Base-by-base conservation (phyloP, 129 eudicot genomes). In the sunflower (Helianthus annuus) region DNA sequence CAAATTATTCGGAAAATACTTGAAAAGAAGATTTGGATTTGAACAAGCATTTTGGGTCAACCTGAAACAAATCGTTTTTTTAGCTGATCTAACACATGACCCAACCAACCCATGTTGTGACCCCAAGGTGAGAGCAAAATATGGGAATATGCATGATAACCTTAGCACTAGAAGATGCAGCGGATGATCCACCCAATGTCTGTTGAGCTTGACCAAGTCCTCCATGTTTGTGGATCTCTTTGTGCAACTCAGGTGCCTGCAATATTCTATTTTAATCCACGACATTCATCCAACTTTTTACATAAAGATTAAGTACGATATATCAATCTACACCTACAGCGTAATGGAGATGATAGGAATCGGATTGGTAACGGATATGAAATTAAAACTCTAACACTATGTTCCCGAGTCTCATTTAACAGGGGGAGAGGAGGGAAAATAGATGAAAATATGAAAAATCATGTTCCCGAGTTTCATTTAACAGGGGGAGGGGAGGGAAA, bases 191-290 rank as follows among this genome's bases (percentile, higher is more conserved):
- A 51, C 79, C 79, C 59, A 79, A 58, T 24, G 83, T 48, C 39
- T 79, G 83, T 66, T 79, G 83, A 79, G 70, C 78, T 49, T 79
- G 83, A 68, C 58, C 74, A 55, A 79, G 78, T 39, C 65, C 79
- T 58, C 71, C 81, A 15, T 66, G 79, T 68, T 15, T 40, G 79
- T 79, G 78, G 74, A 73, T 58, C 51, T 79, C 83, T 67, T 58
- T 73, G 70, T 79, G 83, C 79, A 73, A 48, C 83, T 78, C 78
- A 32, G 88, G 82, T 11, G 88, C 86, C 92, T 86, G 42, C 38
- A 52, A 68, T 8, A 56, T 36, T 51, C 38, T 17, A 15, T 68
- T 58, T 11, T 57, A 17, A 44, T 38, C n/a, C 0, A 34, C 5
- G 7, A 45, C 11, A 59, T 22, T 44, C 15, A 58, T 34, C 29